phyloP scores from a whole-genome alignment of 2,329 filamentous ascomycete genomes.

The Chrysoporthe deuterocubensis region DNA sequence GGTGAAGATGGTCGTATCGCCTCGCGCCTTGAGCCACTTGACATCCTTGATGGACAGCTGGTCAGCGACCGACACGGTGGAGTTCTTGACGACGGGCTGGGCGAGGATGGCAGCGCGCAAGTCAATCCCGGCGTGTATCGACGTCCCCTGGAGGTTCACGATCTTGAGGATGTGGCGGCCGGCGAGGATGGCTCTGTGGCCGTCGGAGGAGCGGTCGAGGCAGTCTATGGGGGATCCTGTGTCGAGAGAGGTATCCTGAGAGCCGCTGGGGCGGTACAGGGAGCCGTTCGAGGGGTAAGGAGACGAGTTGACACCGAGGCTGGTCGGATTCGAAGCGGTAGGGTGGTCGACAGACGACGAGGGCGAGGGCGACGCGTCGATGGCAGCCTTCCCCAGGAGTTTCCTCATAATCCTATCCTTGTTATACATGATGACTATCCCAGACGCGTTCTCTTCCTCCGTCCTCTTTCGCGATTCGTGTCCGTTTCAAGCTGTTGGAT shows the following conservation, averaged over 20 bases:
- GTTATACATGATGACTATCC: conserved; percentile 50
- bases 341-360: conserved; percentile 43
- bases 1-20: conserved; percentile 61
- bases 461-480: neutral
- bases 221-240: conserved; percentile 59
- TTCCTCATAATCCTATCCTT: conserved; percentile 64
- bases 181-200: conserved; percentile 59
- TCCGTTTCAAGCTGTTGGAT: neutral
- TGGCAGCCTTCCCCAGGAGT: conserved; percentile 58
- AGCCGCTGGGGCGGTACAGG: conserved; percentile 55
- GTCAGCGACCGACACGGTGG: conserved; percentile 48
- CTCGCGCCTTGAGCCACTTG: conserved; percentile 55
- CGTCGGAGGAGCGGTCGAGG: conserved; percentile 62
- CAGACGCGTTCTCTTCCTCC: neutral
- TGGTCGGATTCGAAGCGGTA: conserved; percentile 2
- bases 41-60: conserved; percentile 68
- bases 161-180: conserved; percentile 66
- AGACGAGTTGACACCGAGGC: conserved; percentile 49
- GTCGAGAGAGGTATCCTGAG: conserved; percentile 59
- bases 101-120: conserved; percentile 59
- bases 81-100: conserved; percentile 50
- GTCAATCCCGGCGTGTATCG: conserved; percentile 61
- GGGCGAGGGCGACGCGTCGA: conserved; percentile 50
- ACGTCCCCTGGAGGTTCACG: conserved; percentile 57
- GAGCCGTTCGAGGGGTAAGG: conserved; percentile 41